Conservation (phyloP, 257 asterid species). For the Osmanthus fragrans region DNA sequence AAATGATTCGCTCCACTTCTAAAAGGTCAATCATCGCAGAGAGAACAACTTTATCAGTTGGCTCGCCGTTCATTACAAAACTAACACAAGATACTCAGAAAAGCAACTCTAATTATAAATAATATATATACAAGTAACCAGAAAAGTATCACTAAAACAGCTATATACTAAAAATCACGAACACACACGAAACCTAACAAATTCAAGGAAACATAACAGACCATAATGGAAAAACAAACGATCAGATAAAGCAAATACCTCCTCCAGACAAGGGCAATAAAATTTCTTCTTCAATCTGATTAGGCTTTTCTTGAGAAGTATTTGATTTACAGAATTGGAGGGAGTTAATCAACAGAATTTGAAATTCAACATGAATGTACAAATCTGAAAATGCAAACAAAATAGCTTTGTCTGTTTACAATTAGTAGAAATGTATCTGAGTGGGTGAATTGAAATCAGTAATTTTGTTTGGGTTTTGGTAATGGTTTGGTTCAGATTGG, state of each 20-base stretch:
- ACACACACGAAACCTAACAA: slow-evolving; percentile 13
- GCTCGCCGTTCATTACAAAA: not conserved
- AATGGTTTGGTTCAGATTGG: slow-evolving; percentile 65
- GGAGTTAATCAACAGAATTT: slow-evolving; percentile 15
- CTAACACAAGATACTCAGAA: slow-evolving; percentile 13
- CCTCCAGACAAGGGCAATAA: slow-evolving; percentile 8
- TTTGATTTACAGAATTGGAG: slow-evolving; percentile 7
- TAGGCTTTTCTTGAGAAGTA: slow-evolving; percentile 26
- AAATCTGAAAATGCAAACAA: slow-evolving; percentile 29
- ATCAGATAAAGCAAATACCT: slow-evolving; percentile 20
- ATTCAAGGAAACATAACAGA: not conserved
- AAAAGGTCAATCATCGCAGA: slow-evolving; percentile 10
- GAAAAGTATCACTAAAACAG: slow-evolving; percentile 13
- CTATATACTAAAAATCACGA: slow-evolving; percentile 21
- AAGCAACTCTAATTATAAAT: slow-evolving; percentile 5
- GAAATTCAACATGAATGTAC: slow-evolving; percentile 20
- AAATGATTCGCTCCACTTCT: slow-evolving; percentile 8
- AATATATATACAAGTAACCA: not conserved
- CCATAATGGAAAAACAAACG: not conserved
- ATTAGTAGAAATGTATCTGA: slow-evolving; percentile 22
- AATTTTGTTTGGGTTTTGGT: slow-evolving; percentile 4
- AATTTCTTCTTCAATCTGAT: slow-evolving; percentile 31
- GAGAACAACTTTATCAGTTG: slow-evolving; percentile 16
- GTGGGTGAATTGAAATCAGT: slow-evolving; percentile 18
- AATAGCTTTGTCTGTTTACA: not conserved